phyloP scores from a whole-genome alignment of 805 yeast species.

The Kuraishia borneana region DNA sequence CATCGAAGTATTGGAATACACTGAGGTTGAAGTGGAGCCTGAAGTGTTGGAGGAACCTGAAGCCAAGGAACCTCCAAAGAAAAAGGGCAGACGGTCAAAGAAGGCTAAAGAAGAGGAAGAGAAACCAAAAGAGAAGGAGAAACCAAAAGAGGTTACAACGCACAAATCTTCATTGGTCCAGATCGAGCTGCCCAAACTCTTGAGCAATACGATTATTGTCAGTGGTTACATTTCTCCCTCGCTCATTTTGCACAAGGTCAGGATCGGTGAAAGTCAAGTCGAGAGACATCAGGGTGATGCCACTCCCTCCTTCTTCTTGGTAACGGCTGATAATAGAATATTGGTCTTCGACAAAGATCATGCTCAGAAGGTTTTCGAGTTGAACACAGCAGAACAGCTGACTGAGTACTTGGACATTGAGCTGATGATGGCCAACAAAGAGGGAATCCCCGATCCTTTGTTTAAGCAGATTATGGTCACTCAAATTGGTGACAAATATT shows the following conservation, averaged over 20 bases:
- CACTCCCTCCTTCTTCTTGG: constrained; percentile 43
- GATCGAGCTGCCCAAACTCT: constrained; percentile 20
- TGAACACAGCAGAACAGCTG: constrained; percentile 35
- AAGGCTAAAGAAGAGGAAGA: background rate
- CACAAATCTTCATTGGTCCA: constrained; percentile 10
- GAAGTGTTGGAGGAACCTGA: constrained; percentile 4
- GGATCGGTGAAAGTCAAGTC: constrained; percentile 15
- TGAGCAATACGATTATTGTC: constrained; percentile 29
- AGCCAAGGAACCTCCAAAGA: constrained; percentile 3
- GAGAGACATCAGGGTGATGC: constrained; percentile 14
- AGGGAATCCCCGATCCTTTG: constrained; percentile 57
- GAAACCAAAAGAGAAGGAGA: background rate
- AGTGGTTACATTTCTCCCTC: constrained; percentile 53
- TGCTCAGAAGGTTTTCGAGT: constrained; percentile 40
- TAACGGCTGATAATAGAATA: constrained; percentile 68
- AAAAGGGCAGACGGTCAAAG: constrained; percentile 3
- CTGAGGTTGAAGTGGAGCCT: constrained; percentile 7
- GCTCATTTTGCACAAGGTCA: constrained; percentile 30
- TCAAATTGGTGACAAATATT: constrained; percentile 47
- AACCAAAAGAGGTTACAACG: constrained; percentile 2
- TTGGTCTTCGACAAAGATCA: constrained; percentile 50
- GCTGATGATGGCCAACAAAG: constrained; percentile 34
- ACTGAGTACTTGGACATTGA: constrained; percentile 30
- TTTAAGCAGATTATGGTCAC: constrained; percentile 55
- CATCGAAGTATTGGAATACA: constrained; percentile 41